Conservation (phyloP, 2,329 filamentous ascomycete species). For the Coniochaeta sp. region DNA sequence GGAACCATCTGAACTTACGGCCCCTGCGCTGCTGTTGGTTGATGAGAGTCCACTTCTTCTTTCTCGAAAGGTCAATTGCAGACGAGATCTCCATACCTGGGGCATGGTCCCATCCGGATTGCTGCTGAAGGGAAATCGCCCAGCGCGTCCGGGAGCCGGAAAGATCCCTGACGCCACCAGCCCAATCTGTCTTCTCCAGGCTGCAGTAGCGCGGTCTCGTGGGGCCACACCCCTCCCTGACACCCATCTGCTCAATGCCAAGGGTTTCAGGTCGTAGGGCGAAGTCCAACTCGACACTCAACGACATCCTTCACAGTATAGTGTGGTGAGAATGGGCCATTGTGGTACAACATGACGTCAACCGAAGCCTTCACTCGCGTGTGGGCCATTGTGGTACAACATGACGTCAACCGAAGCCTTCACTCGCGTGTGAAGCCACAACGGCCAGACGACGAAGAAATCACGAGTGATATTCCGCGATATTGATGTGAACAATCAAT, state of each 20-base stretch:
- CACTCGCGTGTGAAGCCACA: too few species aligned
- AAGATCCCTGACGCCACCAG: constrained; percentile 1
- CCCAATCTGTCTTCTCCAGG: neutral
- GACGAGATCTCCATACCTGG: neutral
- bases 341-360: too few species aligned
- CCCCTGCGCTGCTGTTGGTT: neutral
- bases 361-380: too few species aligned
- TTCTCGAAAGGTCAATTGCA: neutral
- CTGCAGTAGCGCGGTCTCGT: constrained; percentile 4
- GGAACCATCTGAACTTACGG: neutral
- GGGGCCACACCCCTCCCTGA: neutral
- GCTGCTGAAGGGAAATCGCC: neutral
- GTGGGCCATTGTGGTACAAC: too few species aligned
- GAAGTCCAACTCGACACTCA: neutral
- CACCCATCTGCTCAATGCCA: neutral
- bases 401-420: too few species aligned
- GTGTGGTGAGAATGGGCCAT: neutral
- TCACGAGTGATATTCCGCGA: too few species aligned
- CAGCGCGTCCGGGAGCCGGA: neutral
- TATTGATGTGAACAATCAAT: neutral
- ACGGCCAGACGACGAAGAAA: neutral
- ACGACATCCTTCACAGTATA: neutral
- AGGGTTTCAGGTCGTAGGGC: neutral
- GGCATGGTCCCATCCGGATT: neutral
- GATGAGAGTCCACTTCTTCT: neutral